A percentile compares a stretch with the other conserved stretches of the same genome.
Conservation (phyloP, 768 basidiomycete species). For the Termitomyces sp. region DNA sequence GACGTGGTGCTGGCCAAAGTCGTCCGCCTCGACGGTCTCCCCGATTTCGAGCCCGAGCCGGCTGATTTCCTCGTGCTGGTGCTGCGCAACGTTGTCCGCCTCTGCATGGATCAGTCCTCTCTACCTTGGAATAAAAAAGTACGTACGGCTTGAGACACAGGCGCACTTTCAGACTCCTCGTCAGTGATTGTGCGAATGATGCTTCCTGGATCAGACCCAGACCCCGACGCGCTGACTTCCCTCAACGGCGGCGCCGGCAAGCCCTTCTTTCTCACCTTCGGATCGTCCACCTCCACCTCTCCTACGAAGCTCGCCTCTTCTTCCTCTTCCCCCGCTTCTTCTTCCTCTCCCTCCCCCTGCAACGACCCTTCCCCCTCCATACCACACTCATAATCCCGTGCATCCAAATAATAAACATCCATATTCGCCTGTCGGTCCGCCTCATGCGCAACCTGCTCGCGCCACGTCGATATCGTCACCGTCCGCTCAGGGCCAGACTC, state of each 20-base stretch:
- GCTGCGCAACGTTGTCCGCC: too few relatives aligned
- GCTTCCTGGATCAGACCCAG: constrained; percentile 4
- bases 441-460: constrained; percentile 44
- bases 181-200: constrained; percentile 10
- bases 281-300: constrained; percentile 4
- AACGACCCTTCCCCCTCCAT: constrained; percentile 7
- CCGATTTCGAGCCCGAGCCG: too few relatives aligned
- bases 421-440: constrained; percentile 29
- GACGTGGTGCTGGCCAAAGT: background rate
- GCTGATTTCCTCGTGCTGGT: too few relatives aligned
- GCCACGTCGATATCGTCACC: constrained; percentile 51
- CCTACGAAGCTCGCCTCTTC: background rate
- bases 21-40: constrained; percentile 1
- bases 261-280: background rate
- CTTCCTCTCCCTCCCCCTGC: constrained; percentile 12
- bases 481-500: constrained; percentile 47
- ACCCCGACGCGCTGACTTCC: background rate
- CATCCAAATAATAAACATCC: constrained; percentile 41
- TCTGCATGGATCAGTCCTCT: background rate
- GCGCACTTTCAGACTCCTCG: constrained; percentile 2
- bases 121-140: background rate
- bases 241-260: constrained; percentile 1
- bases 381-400: constrained; percentile 24
- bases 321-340: constrained; percentile 6
- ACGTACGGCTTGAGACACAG: background rate